Percentiles rank a stretch among this genome's conserved stretches.
Evolutionary conservation across 116 monocot species (phyloP).

Genomic region (Phalaenopsis hybrid): DNA sequence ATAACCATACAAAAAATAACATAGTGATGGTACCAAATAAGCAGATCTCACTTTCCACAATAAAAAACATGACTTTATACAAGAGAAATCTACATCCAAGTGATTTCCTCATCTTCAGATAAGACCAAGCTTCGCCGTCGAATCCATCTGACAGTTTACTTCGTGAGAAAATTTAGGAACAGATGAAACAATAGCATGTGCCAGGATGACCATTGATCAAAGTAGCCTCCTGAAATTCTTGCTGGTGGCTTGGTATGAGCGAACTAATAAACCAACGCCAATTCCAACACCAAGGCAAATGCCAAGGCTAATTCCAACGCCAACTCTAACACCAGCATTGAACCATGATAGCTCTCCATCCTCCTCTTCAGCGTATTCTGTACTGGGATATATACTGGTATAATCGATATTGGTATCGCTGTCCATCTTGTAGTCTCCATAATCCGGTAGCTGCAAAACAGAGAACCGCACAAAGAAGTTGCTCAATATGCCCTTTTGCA

Average conservation of each 20-base stretch:
- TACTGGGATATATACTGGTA: constrained; percentile 14
- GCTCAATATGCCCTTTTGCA: background rate
- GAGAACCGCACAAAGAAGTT: background rate
- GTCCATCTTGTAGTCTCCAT: constrained; percentile 18
- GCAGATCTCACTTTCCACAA: too few relatives aligned
- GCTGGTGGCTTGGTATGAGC: constrained; percentile 32
- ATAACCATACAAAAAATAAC: too few relatives aligned
- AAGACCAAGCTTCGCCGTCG: background rate
- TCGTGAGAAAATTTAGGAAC: background rate
- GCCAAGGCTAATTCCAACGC: constrained; percentile 43
- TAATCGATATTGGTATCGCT: constrained; percentile 20
- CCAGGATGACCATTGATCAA: constrained; percentile 1
- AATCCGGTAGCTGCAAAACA: constrained; percentile 20
- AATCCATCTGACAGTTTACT: background rate
- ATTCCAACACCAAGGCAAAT: constrained; percentile 46
- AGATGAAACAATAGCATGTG: background rate
- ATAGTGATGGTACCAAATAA: too few relatives aligned
- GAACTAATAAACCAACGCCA: constrained; percentile 35
- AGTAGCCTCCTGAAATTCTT: constrained; percentile 30
- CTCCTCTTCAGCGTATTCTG: constrained; percentile 24
- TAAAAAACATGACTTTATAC: too few relatives aligned
- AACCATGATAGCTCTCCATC: constrained; percentile 51
- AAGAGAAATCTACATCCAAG: too few relatives aligned
- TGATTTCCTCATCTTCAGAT: too few relatives aligned
- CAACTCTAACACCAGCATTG: constrained; percentile 48